phyloP scores from a whole-genome alignment of 768 basidiomycete species.

The Tricholoma flavovirens region DNA sequence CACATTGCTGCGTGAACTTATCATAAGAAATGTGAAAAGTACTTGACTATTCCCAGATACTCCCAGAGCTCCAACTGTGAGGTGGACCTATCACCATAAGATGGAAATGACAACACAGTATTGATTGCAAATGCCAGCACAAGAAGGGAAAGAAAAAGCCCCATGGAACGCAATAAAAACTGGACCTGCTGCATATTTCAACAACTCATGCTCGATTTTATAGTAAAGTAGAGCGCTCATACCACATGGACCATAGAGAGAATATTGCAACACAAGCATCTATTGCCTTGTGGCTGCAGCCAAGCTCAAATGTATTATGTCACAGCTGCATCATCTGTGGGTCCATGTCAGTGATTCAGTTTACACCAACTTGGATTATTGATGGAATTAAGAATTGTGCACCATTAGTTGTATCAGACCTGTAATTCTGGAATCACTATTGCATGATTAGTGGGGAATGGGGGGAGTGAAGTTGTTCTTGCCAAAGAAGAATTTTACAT shows the following conservation, averaged over 20 bases:
- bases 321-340: neutral
- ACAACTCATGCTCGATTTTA: neutral
- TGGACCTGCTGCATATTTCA: no score
- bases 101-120: conserved; percentile 11
- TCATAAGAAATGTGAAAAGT: no score
- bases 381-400: neutral
- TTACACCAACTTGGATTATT: no score
- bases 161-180: neutral
- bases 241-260: neutral
- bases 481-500: no score
- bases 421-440: no score
- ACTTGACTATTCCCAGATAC: no score
- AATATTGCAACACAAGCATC: neutral
- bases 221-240: neutral
- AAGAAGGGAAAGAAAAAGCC: neutral
- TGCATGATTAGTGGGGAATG: no score
- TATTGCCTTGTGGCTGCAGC: neutral
- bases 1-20: no score
- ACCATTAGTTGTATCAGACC: neutral
- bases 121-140: neutral
- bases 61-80: no score
- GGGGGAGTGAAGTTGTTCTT: no score
- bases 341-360: neutral
- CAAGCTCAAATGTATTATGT: neutral
- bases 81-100: no score